Evolutionary conservation across 1,284 basidiomycete species (phyloP).

Genomic region (Pseudozyma pruni): DNA sequence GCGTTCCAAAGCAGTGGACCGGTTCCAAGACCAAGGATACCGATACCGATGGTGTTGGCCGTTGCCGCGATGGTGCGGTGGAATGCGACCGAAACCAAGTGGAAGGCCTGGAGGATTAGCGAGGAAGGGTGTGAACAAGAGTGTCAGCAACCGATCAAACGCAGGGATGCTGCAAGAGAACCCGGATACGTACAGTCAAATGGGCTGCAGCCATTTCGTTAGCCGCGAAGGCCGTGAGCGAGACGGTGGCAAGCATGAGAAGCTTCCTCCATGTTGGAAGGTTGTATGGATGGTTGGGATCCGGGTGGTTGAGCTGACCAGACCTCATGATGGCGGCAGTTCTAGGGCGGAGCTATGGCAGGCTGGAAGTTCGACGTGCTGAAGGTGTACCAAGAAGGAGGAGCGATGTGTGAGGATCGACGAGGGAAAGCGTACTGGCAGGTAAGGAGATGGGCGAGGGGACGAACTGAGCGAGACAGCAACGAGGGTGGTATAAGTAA

Average conservation of each 20-base stretch:
- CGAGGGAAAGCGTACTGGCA: not conserved
- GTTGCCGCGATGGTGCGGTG: slow-evolving; percentile 54
- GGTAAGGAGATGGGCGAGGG: too few species aligned
- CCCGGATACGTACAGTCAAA: slow-evolving; percentile 38
- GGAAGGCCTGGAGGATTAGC: slow-evolving; percentile 31
- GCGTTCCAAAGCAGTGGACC: slow-evolving; percentile 65
- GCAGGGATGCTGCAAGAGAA: not conserved
- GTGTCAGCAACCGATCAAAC: slow-evolving; percentile 1
- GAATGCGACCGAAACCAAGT: slow-evolving; percentile 54
- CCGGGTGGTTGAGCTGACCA: slow-evolving; percentile 32
- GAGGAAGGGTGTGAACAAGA: not conserved
- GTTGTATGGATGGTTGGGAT: slow-evolving; percentile 51
- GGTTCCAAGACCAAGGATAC: slow-evolving; percentile 68
- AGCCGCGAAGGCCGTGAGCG: slow-evolving; percentile 58
- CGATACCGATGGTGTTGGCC: slow-evolving; percentile 68
- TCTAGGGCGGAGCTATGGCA: not conserved
- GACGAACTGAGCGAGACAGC: not conserved
- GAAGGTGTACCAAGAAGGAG: not conserved
- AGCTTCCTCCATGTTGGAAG: slow-evolving; percentile 61
- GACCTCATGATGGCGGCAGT: slow-evolving; percentile 20
- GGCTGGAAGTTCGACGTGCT: not conserved
- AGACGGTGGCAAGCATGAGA: slow-evolving; percentile 59
- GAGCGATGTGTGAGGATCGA: not conserved
- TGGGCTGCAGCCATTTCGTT: slow-evolving; percentile 62
- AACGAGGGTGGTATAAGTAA: slow-evolving; percentile 2